Evolutionary conservation across 169 alveolate species (phyloP).

Genomic region (Plasmodium vivax): DNA sequence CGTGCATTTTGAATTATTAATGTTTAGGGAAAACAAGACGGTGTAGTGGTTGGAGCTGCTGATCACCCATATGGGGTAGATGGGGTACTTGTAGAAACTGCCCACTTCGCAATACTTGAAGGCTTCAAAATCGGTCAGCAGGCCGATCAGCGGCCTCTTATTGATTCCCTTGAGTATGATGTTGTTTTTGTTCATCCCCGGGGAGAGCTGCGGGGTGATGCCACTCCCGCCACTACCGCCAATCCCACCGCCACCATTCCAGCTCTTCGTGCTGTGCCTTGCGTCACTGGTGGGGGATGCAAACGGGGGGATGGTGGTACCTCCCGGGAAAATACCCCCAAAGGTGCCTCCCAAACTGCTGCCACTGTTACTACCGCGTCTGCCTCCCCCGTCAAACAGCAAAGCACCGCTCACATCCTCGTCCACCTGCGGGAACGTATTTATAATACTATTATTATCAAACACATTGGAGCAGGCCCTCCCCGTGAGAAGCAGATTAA

Average conservation of each 20-base stretch:
- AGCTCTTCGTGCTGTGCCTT: neutral
- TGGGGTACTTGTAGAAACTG: constrained; percentile 85
- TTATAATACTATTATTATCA: constrained; percentile 81
- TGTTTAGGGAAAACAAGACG: constrained; percentile 77
- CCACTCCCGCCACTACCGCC: neutral
- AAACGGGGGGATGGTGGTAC: neutral
- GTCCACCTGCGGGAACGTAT: constrained; percentile 38
- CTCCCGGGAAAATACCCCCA: neutral
- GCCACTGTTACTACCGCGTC: neutral
- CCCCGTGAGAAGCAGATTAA: constrained; percentile 83
- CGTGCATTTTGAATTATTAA: constrained; percentile 66
- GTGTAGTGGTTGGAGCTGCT: constrained; percentile 85
- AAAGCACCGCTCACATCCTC: constrained; percentile 10
- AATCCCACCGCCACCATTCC: neutral
- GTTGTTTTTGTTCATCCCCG: constrained; percentile 34
- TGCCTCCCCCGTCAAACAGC: constrained; percentile 8
- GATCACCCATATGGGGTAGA: constrained; percentile 86
- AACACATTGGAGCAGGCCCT: constrained; percentile 88
- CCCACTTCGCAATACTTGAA: constrained; percentile 86
- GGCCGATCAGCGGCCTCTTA: constrained; percentile 81
- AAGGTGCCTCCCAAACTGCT: neutral
- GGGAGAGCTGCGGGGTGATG: neutral
- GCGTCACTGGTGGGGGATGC: neutral
- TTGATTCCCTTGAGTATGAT: constrained; percentile 83
- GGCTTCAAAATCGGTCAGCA: constrained; percentile 87